These are phyloP conservation scores for Pleurotus pulmonarius DNA, from an alignment of 768 basidiomycete genomes.

Conservation along the genomic window DNA sequence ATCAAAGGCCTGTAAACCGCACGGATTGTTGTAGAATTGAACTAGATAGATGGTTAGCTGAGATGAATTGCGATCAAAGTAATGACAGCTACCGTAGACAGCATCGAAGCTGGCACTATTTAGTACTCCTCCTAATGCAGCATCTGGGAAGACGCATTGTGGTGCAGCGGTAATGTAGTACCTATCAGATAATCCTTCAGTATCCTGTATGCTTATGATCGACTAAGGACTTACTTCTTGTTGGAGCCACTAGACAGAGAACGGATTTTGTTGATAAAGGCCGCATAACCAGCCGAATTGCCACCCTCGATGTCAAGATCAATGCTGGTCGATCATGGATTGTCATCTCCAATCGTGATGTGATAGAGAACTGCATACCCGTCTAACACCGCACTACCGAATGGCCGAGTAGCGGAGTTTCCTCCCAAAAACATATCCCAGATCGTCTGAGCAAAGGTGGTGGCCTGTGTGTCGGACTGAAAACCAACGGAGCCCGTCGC, in stretches of 20 bases:
- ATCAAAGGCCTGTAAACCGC: conserved; percentile 45
- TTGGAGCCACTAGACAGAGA: conserved; percentile 44
- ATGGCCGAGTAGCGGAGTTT: conserved; percentile 56
- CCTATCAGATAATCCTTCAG: conserved; percentile 22
- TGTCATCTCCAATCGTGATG: neutral
- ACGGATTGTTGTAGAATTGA: conserved; percentile 57
- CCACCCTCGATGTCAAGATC: conserved; percentile 81
- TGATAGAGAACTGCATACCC: conserved; percentile 39
- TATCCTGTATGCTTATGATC: neutral
- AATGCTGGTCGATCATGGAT: conserved; percentile 30
- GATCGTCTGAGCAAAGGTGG: conserved; percentile 58
- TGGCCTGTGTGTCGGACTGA: conserved; percentile 51
- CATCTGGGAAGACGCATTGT: conserved; percentile 70
- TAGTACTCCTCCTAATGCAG: conserved; percentile 53
- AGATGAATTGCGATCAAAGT: neutral
- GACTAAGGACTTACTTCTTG: conserved; percentile 40
- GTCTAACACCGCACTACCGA: conserved; percentile 68
- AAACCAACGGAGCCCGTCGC: conserved; percentile 63
- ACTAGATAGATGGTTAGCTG: conserved; percentile 11
- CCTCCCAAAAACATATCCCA: conserved; percentile 72
- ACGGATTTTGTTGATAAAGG: conserved; percentile 55
- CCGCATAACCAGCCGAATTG: conserved; percentile 39
- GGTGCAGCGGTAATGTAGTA: conserved; percentile 67
- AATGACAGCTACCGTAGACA: conserved; percentile 43
- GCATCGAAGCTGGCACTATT: conserved; percentile 66